These are phyloP conservation scores for Xylariaceae sp. DNA, from an alignment of 2,329 filamentous ascomycete species.

Conservation along the genomic window DNA sequence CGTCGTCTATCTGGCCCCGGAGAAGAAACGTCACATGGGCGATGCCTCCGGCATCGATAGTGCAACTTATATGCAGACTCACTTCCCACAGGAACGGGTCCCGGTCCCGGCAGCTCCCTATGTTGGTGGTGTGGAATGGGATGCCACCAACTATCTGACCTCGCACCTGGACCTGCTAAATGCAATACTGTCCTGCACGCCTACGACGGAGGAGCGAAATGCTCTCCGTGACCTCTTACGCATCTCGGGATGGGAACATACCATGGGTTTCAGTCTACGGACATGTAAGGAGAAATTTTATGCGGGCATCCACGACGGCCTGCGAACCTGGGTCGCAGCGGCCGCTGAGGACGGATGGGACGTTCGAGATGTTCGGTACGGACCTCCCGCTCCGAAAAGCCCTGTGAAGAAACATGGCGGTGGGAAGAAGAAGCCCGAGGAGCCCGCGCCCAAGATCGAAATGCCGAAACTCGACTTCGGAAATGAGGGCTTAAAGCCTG, in stretches of 20 bases:
- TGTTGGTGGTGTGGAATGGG: conserved; percentile 97
- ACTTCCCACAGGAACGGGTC: conserved; percentile 82
- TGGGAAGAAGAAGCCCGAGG: conserved; percentile 40
- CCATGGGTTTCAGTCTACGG: conserved; percentile 77
- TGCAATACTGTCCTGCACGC: conserved; percentile 78
- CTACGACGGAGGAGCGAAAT: conserved; percentile 68
- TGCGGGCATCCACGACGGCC: conserved; percentile 79
- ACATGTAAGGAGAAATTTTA: conserved; percentile 99
- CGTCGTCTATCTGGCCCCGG: conserved; percentile 64
- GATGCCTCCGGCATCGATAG: conserved; percentile 35
- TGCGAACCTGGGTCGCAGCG: conserved; percentile 86
- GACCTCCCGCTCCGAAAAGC: conserved; percentile 43
- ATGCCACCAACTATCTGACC: conserved; percentile 93
- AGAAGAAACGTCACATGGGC: conserved; percentile 33
- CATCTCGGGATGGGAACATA: conserved; percentile 85
- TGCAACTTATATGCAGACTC: conserved; percentile 60
- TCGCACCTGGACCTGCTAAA: conserved; percentile 92
- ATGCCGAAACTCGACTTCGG: conserved; percentile 54
- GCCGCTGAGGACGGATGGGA: conserved; percentile 87
- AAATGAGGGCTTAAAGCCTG: conserved; percentile 25
- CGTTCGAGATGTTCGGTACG: conserved; percentile 73
- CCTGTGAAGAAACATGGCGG: conserved; percentile 43
- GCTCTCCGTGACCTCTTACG: conserved; percentile 70
- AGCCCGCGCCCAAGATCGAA: conserved; percentile 58
- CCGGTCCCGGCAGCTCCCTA: conserved; percentile 94